Evolutionary conservation across 1,284 basidiomycete genomes (phyloP).

Genomic region (Malassezia psittaci): DNA sequence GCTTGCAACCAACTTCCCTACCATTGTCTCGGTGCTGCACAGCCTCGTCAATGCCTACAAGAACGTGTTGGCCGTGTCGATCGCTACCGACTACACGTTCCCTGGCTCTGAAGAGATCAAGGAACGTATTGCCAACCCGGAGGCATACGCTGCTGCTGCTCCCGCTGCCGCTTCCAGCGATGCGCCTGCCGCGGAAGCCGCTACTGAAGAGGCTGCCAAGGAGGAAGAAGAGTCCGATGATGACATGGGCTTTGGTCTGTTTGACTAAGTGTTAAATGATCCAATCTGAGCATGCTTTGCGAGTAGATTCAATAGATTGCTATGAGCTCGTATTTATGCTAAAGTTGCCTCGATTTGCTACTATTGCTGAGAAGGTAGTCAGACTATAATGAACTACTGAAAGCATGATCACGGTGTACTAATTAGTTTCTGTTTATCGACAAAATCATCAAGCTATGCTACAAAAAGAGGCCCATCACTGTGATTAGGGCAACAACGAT

Average conservation of each 20-base stretch:
- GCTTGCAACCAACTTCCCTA: slow-evolving; percentile 87
- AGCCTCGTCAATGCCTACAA: slow-evolving; percentile 98
- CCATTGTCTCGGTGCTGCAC: slow-evolving; percentile 84
- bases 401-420: too few relatives aligned
- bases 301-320: too few relatives aligned
- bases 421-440: background rate
- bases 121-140: slow-evolving; percentile 91
- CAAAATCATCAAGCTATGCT: background rate
- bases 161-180: slow-evolving; percentile 54
- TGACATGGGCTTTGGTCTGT: slow-evolving; percentile 57
- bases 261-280: slow-evolving; percentile 57
- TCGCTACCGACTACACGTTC: slow-evolving; percentile 90
- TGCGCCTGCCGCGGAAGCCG: slow-evolving; percentile 49
- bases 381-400: too few relatives aligned
- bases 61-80: slow-evolving; percentile 76
- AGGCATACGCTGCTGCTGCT: slow-evolving; percentile 71
- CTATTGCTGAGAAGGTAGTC: background rate
- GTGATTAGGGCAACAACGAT: background rate
- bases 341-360: too few relatives aligned
- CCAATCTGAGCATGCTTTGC: too few relatives aligned
- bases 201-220: slow-evolving; percentile 47
- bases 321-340: too few relatives aligned
- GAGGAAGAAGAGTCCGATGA: slow-evolving; percentile 57
- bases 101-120: slow-evolving; percentile 92
- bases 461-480: background rate